Evolutionary conservation across 305 asterid genomes (phyloP).

Genomic region (Withania somnifera): DNA sequence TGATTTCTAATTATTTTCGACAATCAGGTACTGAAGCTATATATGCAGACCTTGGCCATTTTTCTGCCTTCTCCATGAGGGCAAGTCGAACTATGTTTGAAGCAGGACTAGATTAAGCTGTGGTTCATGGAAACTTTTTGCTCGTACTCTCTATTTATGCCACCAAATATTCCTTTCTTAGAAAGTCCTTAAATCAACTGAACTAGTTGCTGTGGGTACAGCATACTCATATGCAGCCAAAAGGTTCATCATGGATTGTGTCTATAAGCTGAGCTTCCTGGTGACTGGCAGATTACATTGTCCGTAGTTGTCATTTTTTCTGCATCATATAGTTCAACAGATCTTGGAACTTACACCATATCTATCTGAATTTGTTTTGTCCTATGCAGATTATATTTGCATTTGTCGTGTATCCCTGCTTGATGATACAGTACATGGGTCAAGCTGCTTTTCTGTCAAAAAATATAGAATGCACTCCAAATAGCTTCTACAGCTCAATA

Average conservation of each 20-base stretch:
- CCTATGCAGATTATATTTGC: conserved; percentile 75
- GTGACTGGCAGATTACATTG: not conserved
- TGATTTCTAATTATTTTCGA: not conserved
- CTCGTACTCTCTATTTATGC: not conserved
- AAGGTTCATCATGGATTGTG: not conserved
- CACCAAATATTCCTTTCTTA: not conserved
- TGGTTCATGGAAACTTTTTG: not conserved
- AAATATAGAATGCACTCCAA: conserved; percentile 40
- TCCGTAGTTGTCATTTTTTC: not conserved
- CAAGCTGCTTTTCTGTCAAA: conserved; percentile 92
- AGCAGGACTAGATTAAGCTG: not conserved
- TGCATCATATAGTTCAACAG: not conserved
- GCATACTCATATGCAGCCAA: not conserved
- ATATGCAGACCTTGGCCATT: conserved; percentile 54
- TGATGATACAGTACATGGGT: conserved; percentile 95
- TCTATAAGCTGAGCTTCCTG: not conserved
- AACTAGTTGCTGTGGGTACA: not conserved
- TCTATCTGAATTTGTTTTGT: conserved; percentile 7
- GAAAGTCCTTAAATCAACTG: not conserved
- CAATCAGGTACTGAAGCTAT: conserved; percentile 44
- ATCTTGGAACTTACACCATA: not conserved
- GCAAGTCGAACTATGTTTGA: conserved; percentile 22
- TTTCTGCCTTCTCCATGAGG: conserved; percentile 30
- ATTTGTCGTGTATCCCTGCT: conserved; percentile 70
- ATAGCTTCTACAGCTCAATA: conserved; percentile 68